Percentiles rank a stretch among this genome's conserved stretches.
Conservation (phyloP, 805 yeast species). For the Myxozyma neglecta region DNA sequence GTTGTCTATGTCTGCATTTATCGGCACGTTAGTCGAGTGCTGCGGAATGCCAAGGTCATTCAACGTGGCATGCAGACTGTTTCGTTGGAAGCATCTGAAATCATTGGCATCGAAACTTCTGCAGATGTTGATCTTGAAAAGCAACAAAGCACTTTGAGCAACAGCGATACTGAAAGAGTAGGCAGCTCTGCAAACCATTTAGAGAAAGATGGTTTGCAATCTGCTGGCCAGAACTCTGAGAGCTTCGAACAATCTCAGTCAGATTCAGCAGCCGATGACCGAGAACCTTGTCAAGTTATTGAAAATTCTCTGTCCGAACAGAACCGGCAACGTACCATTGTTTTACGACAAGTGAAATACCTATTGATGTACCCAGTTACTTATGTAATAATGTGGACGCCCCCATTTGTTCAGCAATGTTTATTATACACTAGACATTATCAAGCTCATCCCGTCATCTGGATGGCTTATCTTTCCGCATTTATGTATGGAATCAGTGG, state of each 20-base stretch:
- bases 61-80: neutral
- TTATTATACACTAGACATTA: conserved; percentile 54
- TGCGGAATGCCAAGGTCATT: conserved; percentile 40
- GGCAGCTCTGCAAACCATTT: no score
- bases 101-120: no score
- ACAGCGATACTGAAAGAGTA: no score
- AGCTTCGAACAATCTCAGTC: neutral
- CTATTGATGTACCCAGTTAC: conserved; percentile 84
- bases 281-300: neutral
- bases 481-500: conserved; percentile 81
- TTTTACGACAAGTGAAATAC: conserved; percentile 73
- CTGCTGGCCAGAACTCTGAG: no score
- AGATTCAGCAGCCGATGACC: neutral
- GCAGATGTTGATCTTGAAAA: neutral
- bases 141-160: neutral
- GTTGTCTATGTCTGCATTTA: conserved; percentile 69
- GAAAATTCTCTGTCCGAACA: conserved; percentile 26
- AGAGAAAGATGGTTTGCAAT: no score
- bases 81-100: neutral
- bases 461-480: conserved; percentile 69
- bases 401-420: conserved; percentile 69
- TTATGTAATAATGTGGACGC: conserved; percentile 76
- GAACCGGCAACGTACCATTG: conserved; percentile 49
- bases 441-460: conserved; percentile 53
- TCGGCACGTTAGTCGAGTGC: conserved; percentile 65